Percentiles rank a stretch among this genome's conserved stretches.
These are phyloP conservation scores for Rhynchosporium graminicola DNA, from an alignment of 2,329 filamentous ascomycete genomes.

Conservation along the genomic window DNA sequence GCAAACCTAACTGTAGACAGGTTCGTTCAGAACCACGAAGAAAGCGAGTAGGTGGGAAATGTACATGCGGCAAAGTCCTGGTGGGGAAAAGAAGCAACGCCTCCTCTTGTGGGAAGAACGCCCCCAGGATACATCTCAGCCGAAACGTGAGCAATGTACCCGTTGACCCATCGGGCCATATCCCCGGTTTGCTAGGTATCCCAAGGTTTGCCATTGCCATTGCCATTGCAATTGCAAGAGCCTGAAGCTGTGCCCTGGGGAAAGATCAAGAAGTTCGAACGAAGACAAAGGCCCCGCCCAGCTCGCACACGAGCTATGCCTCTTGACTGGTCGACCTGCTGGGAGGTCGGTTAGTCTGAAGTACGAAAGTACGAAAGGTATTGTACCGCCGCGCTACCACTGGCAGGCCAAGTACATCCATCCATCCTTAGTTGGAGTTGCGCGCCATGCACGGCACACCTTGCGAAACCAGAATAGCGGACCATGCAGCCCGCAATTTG, in stretches of 20 bases:
- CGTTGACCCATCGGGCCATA: constrained; percentile 16
- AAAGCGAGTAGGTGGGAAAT: background rate
- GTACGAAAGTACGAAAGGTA: too few species aligned
- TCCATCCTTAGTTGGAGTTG: constrained; percentile 5
- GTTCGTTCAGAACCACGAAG: too few species aligned
- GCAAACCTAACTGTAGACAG: too few species aligned
- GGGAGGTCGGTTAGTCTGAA: too few species aligned
- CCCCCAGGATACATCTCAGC: background rate
- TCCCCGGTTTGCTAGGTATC: background rate
- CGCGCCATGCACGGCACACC: constrained; percentile 3
- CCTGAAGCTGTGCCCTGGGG: constrained; percentile 7
- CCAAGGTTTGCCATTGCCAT: background rate
- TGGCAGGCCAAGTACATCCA: background rate
- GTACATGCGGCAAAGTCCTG: constrained; percentile 3
- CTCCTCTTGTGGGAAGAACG: constrained; percentile 5
- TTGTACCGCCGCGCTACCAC: background rate
- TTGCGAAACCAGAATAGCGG: background rate
- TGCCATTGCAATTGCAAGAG: background rate
- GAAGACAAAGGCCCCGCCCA: background rate
- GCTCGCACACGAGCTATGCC: background rate
- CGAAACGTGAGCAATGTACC: constrained; percentile 10
- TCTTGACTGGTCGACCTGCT: background rate
- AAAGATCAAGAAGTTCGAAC: background rate
- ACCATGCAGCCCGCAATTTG: constrained; percentile 7
- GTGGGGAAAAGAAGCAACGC: constrained; percentile 15